Evolutionary conservation across 306 rosid species (phyloP), one percentile per base, ranked within the genome.

Genomic region (Quercus variabilis): DNA sequence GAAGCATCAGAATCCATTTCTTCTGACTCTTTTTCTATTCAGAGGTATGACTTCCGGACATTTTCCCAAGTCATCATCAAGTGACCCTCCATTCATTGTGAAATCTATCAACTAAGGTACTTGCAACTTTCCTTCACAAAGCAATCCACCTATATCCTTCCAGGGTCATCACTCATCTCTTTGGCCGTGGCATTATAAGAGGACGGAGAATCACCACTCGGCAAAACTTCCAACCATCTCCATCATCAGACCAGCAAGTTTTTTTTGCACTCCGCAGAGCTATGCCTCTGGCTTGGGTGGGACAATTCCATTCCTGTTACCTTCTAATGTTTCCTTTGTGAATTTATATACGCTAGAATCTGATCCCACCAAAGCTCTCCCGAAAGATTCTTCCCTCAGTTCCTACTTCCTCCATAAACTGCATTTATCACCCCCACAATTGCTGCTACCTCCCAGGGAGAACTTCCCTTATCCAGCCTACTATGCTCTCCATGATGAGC

Each of bases 1-100:
- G 86, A 78, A 35, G 52, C 74, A 87, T 83, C 85, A 80, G 85
- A 84, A 74, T 79, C 87, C 54, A 54, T 69, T 76, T 85, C 88
- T 26, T 26, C 73, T 64, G 55, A 41, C 41, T 31, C 83, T 81
- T 21, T 86, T 93, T 63, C 91, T 86, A 71, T 87, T 88, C 38
- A 86, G 90, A 72, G 89, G 80, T 68, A 63, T 55, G 17, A 79
- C 74, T 23, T 78, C 82, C 67, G 82, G 83, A 71, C 60, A 73
- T n/a, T 69, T 85, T 71, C 80, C 77, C 54, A 19, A 77, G 77
- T 74, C 83, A 71, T 3, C 33, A 18, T 78, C 83, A 33, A 28
- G 71, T 41, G 70, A 71, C 76, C 55, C 77, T 57, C 56, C 87
- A 63, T 70, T 80, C 21, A 25, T 23, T 10, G 33, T 63, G 71